A percentile compares a stretch with the other conserved stretches of the same genome.
phyloP scores from a whole-genome alignment of 2,329 filamentous ascomycete species.

The Colletotrichum magnum region DNA sequence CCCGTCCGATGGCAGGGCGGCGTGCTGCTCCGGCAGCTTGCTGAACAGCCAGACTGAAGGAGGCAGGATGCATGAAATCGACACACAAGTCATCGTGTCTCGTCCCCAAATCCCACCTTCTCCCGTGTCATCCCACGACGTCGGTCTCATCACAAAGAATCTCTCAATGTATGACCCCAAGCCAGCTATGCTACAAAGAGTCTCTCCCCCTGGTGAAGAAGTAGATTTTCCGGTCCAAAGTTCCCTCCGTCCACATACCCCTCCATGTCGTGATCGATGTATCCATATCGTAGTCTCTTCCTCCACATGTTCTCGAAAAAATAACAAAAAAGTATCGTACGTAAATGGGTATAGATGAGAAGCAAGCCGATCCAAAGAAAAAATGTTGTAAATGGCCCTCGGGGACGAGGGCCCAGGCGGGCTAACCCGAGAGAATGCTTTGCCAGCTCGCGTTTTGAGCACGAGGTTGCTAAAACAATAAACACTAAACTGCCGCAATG shows the following conservation, averaged over 20 bases:
- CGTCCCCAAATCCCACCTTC: conserved; percentile 3
- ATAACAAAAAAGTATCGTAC: conserved; percentile 38
- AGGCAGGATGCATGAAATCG: background rate
- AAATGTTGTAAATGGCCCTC: conserved; percentile 22
- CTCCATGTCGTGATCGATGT: conserved; percentile 36
- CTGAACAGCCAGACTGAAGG: background rate
- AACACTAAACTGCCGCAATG: conserved; percentile 39
- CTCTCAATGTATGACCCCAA: conserved; percentile 4
- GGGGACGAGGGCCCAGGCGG: conserved; percentile 17
- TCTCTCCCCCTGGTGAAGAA: conserved; percentile 15
- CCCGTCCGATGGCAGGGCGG: conserved; percentile 14
- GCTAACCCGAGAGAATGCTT: conserved; percentile 33
- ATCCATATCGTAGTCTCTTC: conserved; percentile 30
- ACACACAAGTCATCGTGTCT: conserved; percentile 16
- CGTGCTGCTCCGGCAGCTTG: no score
- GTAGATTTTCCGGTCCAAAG: conserved; percentile 31
- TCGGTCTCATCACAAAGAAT: conserved; percentile 1
- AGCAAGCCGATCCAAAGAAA: conserved; percentile 40
- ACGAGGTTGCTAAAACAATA: conserved; percentile 40
- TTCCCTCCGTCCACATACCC: conserved; percentile 1
- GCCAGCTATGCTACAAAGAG: conserved; percentile 14
- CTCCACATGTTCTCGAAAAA: conserved; percentile 29
- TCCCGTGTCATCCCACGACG: background rate
- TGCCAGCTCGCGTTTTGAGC: conserved; percentile 25
- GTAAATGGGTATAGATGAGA: conserved; percentile 43